These are phyloP conservation scores for Mycena belliarum DNA, from an alignment of 768 basidiomycete genomes.

Conservation along the genomic window DNA sequence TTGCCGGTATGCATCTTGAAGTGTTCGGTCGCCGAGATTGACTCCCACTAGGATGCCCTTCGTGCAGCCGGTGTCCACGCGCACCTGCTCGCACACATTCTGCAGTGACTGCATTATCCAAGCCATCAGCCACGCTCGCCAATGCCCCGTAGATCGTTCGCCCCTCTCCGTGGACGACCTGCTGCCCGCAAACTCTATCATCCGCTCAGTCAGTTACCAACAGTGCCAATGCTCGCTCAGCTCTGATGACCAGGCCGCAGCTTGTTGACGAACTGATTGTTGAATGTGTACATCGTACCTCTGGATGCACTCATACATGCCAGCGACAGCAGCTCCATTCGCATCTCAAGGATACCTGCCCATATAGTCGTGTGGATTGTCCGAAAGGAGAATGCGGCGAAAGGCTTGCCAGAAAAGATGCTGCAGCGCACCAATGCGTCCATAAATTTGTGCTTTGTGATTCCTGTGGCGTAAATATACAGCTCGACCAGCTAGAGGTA, in stretches of 20 bases:
- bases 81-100: constrained; percentile 82
- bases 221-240: neutral
- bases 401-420: constrained; percentile 46
- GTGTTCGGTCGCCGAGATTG: constrained; percentile 10
- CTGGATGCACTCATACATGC: constrained; percentile 63
- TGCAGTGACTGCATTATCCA: constrained; percentile 78
- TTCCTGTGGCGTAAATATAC: constrained; percentile 36
- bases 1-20: constrained; percentile 51
- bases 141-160: constrained; percentile 86
- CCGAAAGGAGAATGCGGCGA: constrained; percentile 47
- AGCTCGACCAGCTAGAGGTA: constrained; percentile 40
- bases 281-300: constrained; percentile 60
- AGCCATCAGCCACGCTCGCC: constrained; percentile 64
- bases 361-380: constrained; percentile 56
- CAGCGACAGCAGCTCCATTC: constrained; percentile 66
- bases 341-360: constrained; percentile 66
- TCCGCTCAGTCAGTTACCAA: constrained; percentile 62
- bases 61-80: constrained; percentile 71
- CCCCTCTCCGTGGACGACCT: constrained; percentile 61
- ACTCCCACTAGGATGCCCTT: constrained; percentile 59
- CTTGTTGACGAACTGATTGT: constrained; percentile 83
- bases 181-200: constrained; percentile 67
- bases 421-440: constrained; percentile 38
- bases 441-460: constrained; percentile 41
- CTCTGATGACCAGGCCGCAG: constrained; percentile 37